Conservation (phyloP, 805 yeast genomes). For the Candida golubevii region DNA sequence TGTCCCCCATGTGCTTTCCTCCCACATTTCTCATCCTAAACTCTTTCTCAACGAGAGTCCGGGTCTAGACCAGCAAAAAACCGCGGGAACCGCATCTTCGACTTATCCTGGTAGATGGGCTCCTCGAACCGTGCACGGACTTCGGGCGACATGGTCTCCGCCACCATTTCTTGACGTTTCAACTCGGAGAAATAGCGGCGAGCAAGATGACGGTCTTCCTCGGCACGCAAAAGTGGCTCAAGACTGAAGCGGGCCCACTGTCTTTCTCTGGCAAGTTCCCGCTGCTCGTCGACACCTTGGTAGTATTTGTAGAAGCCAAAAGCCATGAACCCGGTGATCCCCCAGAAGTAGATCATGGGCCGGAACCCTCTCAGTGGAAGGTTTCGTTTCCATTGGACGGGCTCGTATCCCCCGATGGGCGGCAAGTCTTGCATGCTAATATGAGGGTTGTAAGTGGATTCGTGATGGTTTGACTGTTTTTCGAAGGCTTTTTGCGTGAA, state of each 20-base stretch:
- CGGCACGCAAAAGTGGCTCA: constrained; percentile 74
- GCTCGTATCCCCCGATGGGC: constrained; percentile 81
- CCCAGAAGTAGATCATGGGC: constrained; percentile 66
- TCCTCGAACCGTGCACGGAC: constrained; percentile 38
- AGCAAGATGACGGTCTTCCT: constrained; percentile 72
- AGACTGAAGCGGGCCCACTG: constrained; percentile 72
- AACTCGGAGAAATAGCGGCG: constrained; percentile 65
- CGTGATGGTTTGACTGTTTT: not conserved
- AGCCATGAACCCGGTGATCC: constrained; percentile 57
- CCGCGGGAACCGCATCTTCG: constrained; percentile 41
- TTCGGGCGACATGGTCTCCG: constrained; percentile 39
- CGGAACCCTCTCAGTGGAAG: constrained; percentile 82
- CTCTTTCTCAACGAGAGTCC: constrained; percentile 19
- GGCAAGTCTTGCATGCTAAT: constrained; percentile 69
- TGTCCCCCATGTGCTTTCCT: not conserved
- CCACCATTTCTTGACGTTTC: constrained; percentile 57
- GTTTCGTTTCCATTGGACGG: constrained; percentile 85
- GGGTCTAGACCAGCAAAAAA: constrained; percentile 39
- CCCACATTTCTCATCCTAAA: too few relatives aligned
- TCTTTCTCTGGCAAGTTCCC: constrained; percentile 72
- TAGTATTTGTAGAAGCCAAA: constrained; percentile 69
- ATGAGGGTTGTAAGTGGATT: not conserved
- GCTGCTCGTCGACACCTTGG: constrained; percentile 67
- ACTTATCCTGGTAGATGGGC: constrained; percentile 41
- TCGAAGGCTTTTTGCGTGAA: not conserved